Conservation (phyloP, 2,329 filamentous ascomycete genomes). For the Aspergillus pseudoviridinutans region DNA sequence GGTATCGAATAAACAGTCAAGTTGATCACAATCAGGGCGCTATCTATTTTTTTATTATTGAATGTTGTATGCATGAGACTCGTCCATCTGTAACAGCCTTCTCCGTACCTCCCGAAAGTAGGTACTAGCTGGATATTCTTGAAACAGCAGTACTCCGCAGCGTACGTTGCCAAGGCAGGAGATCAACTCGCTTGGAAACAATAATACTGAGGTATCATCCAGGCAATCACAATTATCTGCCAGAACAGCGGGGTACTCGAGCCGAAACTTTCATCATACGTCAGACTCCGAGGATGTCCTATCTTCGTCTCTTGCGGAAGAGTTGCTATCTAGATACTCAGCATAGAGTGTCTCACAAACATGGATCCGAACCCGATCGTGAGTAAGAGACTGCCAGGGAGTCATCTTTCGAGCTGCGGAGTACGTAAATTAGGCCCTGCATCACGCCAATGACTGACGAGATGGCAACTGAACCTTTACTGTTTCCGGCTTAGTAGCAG, state of each 20-base stretch:
- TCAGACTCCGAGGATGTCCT: not conserved
- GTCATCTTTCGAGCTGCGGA: not conserved
- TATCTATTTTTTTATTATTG: not conserved
- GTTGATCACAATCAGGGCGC: not conserved
- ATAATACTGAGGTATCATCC: no score
- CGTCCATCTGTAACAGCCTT: not conserved
- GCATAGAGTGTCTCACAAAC: not conserved
- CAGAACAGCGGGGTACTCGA: not conserved
- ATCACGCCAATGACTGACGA: constrained; percentile 9
- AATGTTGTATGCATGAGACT: not conserved
- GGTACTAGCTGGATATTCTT: not conserved
- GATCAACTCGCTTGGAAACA: not conserved
- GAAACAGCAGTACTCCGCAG: not conserved
- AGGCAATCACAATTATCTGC: not conserved
- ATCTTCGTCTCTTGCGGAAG: no score
- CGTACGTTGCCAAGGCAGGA: not conserved
- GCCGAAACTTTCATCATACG: not conserved
- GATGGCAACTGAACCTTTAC: constrained; percentile 3
- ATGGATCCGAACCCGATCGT: not conserved
- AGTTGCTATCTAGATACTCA: not conserved
- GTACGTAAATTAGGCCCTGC: not conserved
- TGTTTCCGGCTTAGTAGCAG: constrained; percentile 14
- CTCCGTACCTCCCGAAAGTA: not conserved
- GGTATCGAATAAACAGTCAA: not conserved
- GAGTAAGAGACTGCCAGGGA: not conserved